Evolutionary conservation across 441 rosid genomes (phyloP).

Genomic region (Aquilaria agallochum): DNA sequence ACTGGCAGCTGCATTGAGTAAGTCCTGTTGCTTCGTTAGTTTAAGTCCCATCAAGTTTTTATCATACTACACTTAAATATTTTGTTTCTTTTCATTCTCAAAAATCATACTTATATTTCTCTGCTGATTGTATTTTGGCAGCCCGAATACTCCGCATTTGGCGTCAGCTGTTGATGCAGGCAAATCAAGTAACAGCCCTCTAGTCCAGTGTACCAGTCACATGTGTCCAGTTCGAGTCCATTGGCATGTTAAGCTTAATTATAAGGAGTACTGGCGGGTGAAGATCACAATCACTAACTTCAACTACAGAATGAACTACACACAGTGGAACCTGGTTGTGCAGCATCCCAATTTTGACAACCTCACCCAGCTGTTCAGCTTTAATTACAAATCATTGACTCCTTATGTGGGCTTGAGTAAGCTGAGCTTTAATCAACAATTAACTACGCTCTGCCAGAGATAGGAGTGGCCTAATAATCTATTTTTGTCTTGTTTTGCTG

Average conservation of each 20-base stretch:
- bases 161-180: slow-evolving; percentile 46
- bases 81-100: background rate
- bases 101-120: background rate
- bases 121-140: slow-evolving; percentile 14
- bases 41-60: background rate
- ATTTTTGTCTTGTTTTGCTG: slow-evolving; percentile 18
- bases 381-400: slow-evolving; percentile 52
- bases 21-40: slow-evolving; percentile 12
- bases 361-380: slow-evolving; percentile 65
- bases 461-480: background rate
- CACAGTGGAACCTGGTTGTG: slow-evolving; percentile 65
- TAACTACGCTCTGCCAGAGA: no score
- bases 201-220: slow-evolving; percentile 62
- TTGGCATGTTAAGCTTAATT: slow-evolving; percentile 72
- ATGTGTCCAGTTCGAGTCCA: slow-evolving; percentile 65
- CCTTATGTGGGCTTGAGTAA: slow-evolving; percentile 72
- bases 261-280: slow-evolving; percentile 72
- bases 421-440: background rate
- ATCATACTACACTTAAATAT: background rate
- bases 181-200: slow-evolving; percentile 26
- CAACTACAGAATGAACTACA: slow-evolving; percentile 55
- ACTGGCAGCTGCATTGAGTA: slow-evolving; percentile 48
- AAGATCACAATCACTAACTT: slow-evolving; percentile 73
- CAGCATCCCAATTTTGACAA: slow-evolving; percentile 77
- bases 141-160: slow-evolving; percentile 39